These are phyloP conservation scores for Fraxinus americana DNA, from an alignment of 257 asterid genomes.

Conservation along the genomic window DNA sequence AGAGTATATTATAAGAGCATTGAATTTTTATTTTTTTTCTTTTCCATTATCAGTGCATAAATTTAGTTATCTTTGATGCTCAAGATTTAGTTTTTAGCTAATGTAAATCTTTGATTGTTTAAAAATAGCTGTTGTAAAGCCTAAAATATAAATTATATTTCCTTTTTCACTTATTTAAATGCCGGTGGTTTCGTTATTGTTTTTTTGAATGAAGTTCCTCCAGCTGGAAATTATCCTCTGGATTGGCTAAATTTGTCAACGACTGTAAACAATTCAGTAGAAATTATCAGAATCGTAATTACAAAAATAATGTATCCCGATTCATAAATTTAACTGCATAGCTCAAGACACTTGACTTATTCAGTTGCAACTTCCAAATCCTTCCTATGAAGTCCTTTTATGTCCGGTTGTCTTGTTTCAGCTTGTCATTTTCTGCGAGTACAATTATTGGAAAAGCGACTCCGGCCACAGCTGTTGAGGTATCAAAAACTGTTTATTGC, in stretches of 20 bases:
- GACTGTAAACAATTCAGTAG: neutral
- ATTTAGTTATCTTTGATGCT: slow-evolving; percentile 9
- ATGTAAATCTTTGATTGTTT: slow-evolving; percentile 13
- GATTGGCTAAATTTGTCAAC: slow-evolving; percentile 2
- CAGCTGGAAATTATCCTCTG: neutral
- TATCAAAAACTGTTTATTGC: slow-evolving; percentile 31
- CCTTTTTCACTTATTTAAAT: neutral
- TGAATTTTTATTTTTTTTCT: neutral
- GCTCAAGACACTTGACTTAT: neutral
- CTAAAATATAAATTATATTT: neutral
- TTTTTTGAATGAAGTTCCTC: neutral
- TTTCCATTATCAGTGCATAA: slow-evolving; percentile 5
- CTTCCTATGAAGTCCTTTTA: slow-evolving; percentile 14
- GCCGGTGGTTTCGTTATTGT: neutral
- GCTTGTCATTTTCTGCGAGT: slow-evolving; percentile 49
- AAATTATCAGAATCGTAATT: neutral
- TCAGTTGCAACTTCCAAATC: slow-evolving; percentile 20
- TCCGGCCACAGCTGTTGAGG: slow-evolving; percentile 75
- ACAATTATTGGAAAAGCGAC: slow-evolving; percentile 59
- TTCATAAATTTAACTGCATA: neutral
- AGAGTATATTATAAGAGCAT: neutral
- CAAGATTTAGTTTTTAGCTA: slow-evolving; percentile 12
- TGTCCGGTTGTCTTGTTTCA: slow-evolving; percentile 39
- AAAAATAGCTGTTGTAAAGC: neutral
- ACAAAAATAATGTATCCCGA: neutral